Evolutionary conservation across 2,329 filamentous ascomycete genomes (phyloP).

Genomic region (Neofusicoccum cordaticola): DNA sequence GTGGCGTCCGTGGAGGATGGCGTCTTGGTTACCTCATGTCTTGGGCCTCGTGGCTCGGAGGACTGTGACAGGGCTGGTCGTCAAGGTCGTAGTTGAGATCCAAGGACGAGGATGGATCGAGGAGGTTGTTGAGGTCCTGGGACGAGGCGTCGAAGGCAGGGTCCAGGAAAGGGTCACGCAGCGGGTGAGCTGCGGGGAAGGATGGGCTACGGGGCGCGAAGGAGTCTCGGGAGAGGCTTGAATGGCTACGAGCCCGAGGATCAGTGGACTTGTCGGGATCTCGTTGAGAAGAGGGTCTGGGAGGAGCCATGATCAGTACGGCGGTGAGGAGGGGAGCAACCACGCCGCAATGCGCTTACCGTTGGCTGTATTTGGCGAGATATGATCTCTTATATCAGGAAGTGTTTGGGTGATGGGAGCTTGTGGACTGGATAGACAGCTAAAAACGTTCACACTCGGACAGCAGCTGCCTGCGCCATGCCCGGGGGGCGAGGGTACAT

Average conservation of each 20-base stretch:
- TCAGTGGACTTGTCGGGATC: constrained; percentile 3
- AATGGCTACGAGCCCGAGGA: not conserved
- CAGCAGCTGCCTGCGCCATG: constrained; percentile 30
- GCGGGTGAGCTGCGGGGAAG: not conserved
- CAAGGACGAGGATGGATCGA: constrained; percentile 6
- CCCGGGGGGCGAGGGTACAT: constrained; percentile 26
- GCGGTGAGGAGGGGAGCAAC: constrained; percentile 24
- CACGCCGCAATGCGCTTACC: constrained; percentile 14
- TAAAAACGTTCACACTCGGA: constrained; percentile 17
- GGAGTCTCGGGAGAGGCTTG: constrained; percentile 12
- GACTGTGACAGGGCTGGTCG: constrained; percentile 21
- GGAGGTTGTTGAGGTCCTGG: constrained; percentile 12
- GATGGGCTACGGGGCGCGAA: constrained; percentile 12
- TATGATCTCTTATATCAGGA: constrained; percentile 14
- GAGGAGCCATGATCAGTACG: constrained; percentile 33
- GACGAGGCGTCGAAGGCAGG: constrained; percentile 6
- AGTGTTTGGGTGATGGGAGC: not conserved
- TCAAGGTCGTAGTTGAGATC: constrained; percentile 17
- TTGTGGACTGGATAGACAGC: constrained; percentile 9
- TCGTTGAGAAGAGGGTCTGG: constrained; percentile 10
- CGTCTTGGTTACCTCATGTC: constrained; percentile 37
- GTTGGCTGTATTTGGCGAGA: constrained; percentile 1
- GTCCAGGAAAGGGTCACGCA: constrained; percentile 1
- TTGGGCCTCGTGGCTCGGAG: constrained; percentile 28
- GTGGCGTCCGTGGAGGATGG: not conserved